Evolutionary conservation across 345 rosid species (phyloP).

Genomic region (Arabidopsis arenosa): DNA sequence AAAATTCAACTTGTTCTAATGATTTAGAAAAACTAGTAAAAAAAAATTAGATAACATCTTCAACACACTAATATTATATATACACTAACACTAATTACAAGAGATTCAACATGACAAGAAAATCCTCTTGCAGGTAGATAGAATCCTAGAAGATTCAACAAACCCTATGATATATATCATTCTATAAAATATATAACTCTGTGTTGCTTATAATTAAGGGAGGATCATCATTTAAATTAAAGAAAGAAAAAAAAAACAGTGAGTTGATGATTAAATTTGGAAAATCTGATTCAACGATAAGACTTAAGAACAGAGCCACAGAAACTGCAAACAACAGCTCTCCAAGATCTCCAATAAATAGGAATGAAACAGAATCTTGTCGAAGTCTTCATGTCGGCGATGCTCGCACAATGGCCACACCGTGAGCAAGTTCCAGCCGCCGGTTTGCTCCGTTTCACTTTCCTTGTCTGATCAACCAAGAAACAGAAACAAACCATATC

Average conservation of each 20-base stretch:
- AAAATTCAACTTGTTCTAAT: neutral
- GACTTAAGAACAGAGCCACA: conserved; percentile 78
- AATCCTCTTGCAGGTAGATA: conserved; percentile 8
- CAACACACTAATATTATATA: conserved; percentile 16
- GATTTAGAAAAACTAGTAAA: neutral
- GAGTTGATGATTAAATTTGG: neutral
- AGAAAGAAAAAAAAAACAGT: neutral
- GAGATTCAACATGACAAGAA: conserved; percentile 14
- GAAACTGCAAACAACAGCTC: conserved; percentile 69
- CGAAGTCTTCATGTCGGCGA: conserved; percentile 70
- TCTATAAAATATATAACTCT: neutral
- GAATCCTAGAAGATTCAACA: conserved; percentile 1
- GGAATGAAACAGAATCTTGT: conserved; percentile 74
- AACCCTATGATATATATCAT: neutral
- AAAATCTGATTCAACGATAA: conserved; percentile 49
- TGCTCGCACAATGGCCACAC: conserved; percentile 66
- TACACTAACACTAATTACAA: conserved; percentile 14
- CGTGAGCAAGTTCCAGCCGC: conserved; percentile 72
- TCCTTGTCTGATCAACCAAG: conserved; percentile 70
- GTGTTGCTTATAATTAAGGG: conserved; percentile 2
- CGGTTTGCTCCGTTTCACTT: conserved; percentile 61
- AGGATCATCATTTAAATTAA: neutral
- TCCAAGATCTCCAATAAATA: conserved; percentile 69
- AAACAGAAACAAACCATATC: conserved; percentile 77
- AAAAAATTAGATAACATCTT: neutral